Evolutionary conservation across 768 basidiomycete species (phyloP).

Genomic region (Podaxis sp.): DNA sequence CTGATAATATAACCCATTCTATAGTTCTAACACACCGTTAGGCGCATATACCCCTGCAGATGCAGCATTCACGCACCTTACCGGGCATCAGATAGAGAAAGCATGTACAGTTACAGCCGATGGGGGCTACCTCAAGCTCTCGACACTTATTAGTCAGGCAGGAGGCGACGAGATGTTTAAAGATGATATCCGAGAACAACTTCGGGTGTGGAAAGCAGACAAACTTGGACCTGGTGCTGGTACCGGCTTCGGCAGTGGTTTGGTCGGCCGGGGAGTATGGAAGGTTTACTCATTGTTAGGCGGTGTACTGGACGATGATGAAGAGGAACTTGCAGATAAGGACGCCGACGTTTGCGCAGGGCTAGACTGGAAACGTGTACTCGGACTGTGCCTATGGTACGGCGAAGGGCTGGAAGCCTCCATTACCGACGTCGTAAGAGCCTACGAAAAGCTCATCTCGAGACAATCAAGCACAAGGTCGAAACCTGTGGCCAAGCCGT

Average conservation of each 20-base stretch:
- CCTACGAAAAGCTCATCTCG: conserved; percentile 50
- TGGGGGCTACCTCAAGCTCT: conserved; percentile 77
- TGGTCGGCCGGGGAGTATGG: conserved; percentile 55
- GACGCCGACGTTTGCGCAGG: conserved; percentile 56
- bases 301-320: conserved; percentile 61
- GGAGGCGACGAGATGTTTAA: conserved; percentile 76
- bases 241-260: conserved; percentile 33
- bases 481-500: conserved; percentile 52
- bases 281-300: conserved; percentile 83
- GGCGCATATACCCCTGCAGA: conserved; percentile 43
- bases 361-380: conserved; percentile 92
- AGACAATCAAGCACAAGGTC: conserved; percentile 42
- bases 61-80: conserved; percentile 73
- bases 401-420: conserved; percentile 69
- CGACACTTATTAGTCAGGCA: conserved; percentile 86
- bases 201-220: conserved; percentile 82
- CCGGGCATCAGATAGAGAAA: conserved; percentile 85
- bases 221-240: conserved; percentile 39
- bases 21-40: conserved; percentile 13
- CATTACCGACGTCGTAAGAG: conserved; percentile 64
- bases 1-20: neutral
- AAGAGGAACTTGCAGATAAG: conserved; percentile 49
- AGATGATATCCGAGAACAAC: conserved; percentile 70
- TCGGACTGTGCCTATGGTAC: conserved; percentile 92
- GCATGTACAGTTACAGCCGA: conserved; percentile 77